Evolutionary conservation across 2,329 filamentous ascomycete species (phyloP).

Genomic region (Bipolaris victoriae): DNA sequence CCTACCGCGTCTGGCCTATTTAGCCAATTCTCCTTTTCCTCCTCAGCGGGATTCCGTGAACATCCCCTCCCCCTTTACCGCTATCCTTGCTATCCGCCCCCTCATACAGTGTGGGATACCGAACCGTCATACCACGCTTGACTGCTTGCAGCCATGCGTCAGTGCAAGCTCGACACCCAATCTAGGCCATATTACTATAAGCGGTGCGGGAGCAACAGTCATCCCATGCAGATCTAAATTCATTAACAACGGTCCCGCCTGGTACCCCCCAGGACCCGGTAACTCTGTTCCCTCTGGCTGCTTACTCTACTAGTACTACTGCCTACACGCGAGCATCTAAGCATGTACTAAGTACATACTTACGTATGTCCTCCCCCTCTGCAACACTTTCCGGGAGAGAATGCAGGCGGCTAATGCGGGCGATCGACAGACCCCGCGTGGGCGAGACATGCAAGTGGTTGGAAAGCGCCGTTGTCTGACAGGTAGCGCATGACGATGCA

Average conservation of each 20-base stretch:
- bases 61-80: not conserved
- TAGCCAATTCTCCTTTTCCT: slow-evolving; percentile 12
- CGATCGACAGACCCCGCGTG: slow-evolving; percentile 37
- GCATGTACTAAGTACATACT: not conserved
- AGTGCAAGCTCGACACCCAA: slow-evolving; percentile 28
- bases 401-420: slow-evolving; percentile 38
- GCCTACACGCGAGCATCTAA: not conserved
- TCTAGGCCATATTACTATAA: slow-evolving; percentile 23
- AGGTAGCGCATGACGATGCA: slow-evolving; percentile 26
- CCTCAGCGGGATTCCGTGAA: not conserved
- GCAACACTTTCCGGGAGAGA: slow-evolving; percentile 29
- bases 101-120: slow-evolving; percentile 21
- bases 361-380: slow-evolving; percentile 5
- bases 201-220: slow-evolving; percentile 18
- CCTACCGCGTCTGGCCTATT: slow-evolving; percentile 5
- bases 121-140: slow-evolving; percentile 33
- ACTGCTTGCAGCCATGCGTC: slow-evolving; percentile 28
- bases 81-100: slow-evolving; percentile 10
- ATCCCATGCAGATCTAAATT: slow-evolving; percentile 21
- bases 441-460: slow-evolving; percentile 15
- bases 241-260: slow-evolving; percentile 37
- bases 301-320: slow-evolving; percentile 1
- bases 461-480: slow-evolving; percentile 27
- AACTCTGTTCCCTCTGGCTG: slow-evolving; percentile 21
- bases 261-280: slow-evolving; percentile 24